Percentiles rank a stretch among this genome's conserved stretches.
These are phyloP conservation scores for Simplicillium sp. DNA, from an alignment of 2,329 filamentous ascomycete species.

Conservation along the genomic window DNA sequence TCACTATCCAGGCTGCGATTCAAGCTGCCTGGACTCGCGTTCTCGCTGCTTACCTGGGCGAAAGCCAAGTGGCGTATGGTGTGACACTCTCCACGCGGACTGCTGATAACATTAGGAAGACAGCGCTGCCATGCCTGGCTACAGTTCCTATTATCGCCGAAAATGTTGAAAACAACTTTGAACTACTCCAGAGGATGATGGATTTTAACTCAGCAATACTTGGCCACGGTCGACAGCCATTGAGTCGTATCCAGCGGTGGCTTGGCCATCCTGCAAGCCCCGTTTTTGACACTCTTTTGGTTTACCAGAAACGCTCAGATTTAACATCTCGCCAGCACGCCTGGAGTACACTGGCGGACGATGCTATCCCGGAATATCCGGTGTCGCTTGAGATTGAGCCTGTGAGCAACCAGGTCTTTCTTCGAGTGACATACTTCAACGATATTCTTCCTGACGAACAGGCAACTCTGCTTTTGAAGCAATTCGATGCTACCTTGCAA, in stretches of 20 bases:
- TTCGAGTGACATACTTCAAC: constrained; percentile 58
- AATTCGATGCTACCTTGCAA: constrained; percentile 60
- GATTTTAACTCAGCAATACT: constrained; percentile 53
- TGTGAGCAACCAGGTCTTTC: constrained; percentile 33
- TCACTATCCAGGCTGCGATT: constrained; percentile 67
- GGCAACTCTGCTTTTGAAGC: constrained; percentile 54
- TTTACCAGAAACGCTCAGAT: constrained; percentile 58
- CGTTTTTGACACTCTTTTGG: constrained; percentile 78
- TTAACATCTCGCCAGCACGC: constrained; percentile 15
- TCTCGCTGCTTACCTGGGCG: constrained; percentile 67
- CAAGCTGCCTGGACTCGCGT: constrained; percentile 73
- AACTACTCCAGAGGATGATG: constrained; percentile 56
- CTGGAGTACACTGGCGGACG: constrained; percentile 57
- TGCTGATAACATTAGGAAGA: constrained; percentile 45
- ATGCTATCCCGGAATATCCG: constrained; percentile 65
- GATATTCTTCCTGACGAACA: constrained; percentile 60
- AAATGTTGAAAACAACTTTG: constrained; percentile 41
- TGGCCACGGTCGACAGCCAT: constrained; percentile 61
- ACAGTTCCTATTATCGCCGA: constrained; percentile 66
- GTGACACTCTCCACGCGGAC: constrained; percentile 69
- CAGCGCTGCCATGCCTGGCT: constrained; percentile 70
- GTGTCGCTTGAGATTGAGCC: constrained; percentile 72
- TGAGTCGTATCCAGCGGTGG: constrained; percentile 65
- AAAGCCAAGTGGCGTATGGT: constrained; percentile 66
- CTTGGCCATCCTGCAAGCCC: constrained; percentile 53